Evolutionary conservation across 2,329 filamentous ascomycete species (phyloP).

Genomic region (Lomentospora prolificans): DNA sequence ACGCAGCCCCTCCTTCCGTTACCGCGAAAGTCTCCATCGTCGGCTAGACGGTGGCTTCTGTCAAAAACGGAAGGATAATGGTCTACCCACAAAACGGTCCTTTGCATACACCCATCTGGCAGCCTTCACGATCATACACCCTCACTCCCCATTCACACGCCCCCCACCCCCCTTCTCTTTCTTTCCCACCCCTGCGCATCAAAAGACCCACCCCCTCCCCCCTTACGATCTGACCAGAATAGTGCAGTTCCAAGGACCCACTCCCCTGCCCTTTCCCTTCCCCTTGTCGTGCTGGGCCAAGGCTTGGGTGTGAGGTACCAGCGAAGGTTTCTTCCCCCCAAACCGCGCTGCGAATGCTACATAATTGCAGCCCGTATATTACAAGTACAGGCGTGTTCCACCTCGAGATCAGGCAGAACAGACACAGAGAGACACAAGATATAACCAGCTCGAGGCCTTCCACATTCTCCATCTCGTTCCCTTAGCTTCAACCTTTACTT

Average conservation of each 20-base stretch:
- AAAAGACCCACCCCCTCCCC: not conserved
- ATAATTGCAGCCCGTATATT: not conserved
- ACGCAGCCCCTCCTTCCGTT: not conserved
- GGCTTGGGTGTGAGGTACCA: not conserved
- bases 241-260: not conserved
- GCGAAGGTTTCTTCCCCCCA: not conserved
- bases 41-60: not conserved
- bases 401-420: not conserved
- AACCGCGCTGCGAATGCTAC: not conserved
- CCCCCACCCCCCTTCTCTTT: not conserved
- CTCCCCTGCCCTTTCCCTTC: not conserved
- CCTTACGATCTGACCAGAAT: not conserved
- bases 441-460: constrained; percentile 1
- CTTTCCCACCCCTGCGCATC: not conserved
- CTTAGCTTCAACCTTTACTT: not conserved
- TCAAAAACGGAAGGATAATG: not conserved
- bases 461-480: not conserved
- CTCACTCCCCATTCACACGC: not conserved
- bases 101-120: not conserved
- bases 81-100: not conserved
- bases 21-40: not conserved
- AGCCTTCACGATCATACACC: not conserved
- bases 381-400: not conserved
- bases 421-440: not conserved
- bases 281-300: constrained; percentile 2